Percentiles rank a stretch among this genome's conserved stretches.
Conservation (phyloP, 176 grass and related monocot species). For the Raddia guianensis region DNA sequence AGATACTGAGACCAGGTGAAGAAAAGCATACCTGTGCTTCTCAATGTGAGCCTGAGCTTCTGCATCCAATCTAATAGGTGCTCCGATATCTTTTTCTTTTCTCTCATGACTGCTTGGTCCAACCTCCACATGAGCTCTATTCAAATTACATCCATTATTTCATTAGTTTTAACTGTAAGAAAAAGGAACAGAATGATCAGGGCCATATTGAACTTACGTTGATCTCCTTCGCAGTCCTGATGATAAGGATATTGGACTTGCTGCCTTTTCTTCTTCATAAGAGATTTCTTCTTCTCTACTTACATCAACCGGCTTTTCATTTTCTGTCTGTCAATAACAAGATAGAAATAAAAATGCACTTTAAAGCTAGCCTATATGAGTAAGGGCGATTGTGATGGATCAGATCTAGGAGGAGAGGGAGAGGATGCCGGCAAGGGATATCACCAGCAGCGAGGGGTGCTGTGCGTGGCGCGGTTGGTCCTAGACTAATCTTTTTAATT, state of each 20-base stretch:
- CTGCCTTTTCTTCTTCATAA: slow-evolving; percentile 46
- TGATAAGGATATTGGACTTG: slow-evolving; percentile 51
- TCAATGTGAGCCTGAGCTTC: slow-evolving; percentile 76
- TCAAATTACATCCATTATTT: slow-evolving; percentile 6
- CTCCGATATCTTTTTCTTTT: slow-evolving; percentile 53
- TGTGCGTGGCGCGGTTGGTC: no score
- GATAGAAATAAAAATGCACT: background rate
- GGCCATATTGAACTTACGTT: slow-evolving; percentile 46
- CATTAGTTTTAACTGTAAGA: background rate
- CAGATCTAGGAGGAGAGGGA: no score
- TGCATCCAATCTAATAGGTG: slow-evolving; percentile 78
- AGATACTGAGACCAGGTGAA: no score
- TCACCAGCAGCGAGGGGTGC: no score
- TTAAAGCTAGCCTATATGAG: background rate
- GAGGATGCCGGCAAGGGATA: no score
- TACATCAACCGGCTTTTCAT: slow-evolving; percentile 52
- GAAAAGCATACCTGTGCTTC: slow-evolving; percentile 83
- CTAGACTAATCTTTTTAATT: no score
- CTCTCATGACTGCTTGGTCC: slow-evolving; percentile 47
- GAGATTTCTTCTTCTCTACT: slow-evolving; percentile 52
- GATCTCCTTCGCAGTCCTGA: slow-evolving; percentile 76
- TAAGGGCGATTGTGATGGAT: background rate
- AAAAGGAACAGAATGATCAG: background rate
- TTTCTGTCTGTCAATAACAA: slow-evolving; percentile 55
- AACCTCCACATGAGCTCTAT: slow-evolving; percentile 55